Base-by-base conservation (phyloP, 495 filamentous ascomycete genomes). In the Extremus antarcticus region DNA sequence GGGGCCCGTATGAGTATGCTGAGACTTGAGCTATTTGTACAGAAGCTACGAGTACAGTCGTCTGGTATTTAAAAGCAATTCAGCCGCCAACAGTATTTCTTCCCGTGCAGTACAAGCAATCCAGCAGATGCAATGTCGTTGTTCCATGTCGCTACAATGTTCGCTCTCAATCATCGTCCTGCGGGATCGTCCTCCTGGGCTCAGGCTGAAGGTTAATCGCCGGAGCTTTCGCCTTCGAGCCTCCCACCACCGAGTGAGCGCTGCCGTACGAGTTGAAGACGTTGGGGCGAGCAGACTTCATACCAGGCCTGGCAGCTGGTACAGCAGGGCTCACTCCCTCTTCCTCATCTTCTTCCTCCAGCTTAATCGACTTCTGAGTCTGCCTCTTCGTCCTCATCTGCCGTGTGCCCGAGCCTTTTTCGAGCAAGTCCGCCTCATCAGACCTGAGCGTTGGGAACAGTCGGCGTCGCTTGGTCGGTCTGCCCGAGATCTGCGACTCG, bases 1-100 rank as follows among this genome's bases (percentile, higher is more conserved):
- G 64, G 29, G 78, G 74, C 0, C 63, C 66, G 24, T 80, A 77
- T 70, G 63, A 73, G 63, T 86, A 78, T 62, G 68, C 71, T 21
- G 81, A 85, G 74, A 86, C 83, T 46, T 85, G 72, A 66, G 47
- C 7, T 47, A 43, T 45, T 13, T 35, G 29, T 4, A 7, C 29
- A 19, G 17, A 17, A 45, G 43, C n/a, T 45, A 45, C 8, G 43
- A 17, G 16, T 45, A 45, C 43, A 45, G 43, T 3, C 13, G 29
- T 13, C 13, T 4, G 29, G 29, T 35, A 35, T 35, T 13, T 35
- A 35, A 7, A 13, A 4, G 29, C 29, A 35, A 35, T 35, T 35
- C 29, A 35, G 29, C 29, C 29, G 13, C 13, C 29, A 13, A 7
- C 29, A 7, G 29, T 35, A n/a, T n/a, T n/a, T n/a, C n/a, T n/a